A percentile compares a stretch with the other conserved stretches of the same genome.
phyloP scores from a whole-genome alignment of 768 basidiomycete species.

The Ramaria sp. region DNA sequence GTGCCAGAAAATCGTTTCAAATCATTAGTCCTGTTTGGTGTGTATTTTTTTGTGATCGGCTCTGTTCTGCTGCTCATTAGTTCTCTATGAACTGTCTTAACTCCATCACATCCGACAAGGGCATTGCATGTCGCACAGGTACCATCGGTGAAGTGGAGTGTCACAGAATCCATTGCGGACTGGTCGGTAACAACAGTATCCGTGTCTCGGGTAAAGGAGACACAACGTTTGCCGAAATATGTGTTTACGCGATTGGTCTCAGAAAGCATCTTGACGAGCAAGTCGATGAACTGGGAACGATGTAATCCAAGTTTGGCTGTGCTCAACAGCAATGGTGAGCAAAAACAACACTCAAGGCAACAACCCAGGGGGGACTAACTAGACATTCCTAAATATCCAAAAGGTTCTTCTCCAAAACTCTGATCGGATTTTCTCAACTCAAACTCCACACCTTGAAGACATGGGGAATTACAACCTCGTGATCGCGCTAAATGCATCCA shows the following conservation, averaged over 20 bases:
- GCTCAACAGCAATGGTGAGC: neutral
- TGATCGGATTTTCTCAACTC: conserved; percentile 36
- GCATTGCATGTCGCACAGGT: conserved; percentile 19
- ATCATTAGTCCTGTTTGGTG: neutral
- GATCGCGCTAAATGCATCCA: too few relatives aligned
- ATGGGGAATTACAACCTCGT: too few relatives aligned
- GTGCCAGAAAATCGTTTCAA: neutral
- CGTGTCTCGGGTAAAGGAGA: conserved; percentile 11
- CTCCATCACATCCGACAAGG: conserved; percentile 23
- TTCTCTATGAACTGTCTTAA: conserved; percentile 25
- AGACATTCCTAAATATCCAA: neutral
- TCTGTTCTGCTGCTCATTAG: conserved; percentile 11
- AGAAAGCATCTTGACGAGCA: conserved; percentile 26
- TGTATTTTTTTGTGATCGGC: neutral
- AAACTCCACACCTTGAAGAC: conserved; percentile 29
- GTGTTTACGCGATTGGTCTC: conserved; percentile 11
- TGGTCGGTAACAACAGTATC: neutral
- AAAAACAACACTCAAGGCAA: too few relatives aligned
- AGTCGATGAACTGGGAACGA: conserved; percentile 37
- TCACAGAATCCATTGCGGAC: neutral
- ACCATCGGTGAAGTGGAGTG: conserved; percentile 14
- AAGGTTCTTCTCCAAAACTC: conserved; percentile 21
- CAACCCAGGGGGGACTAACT: neutral
- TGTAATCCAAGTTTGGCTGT: conserved; percentile 26
- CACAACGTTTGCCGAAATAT: conserved; percentile 22